A percentile compares a stretch with the other conserved stretches of the same genome.
These are phyloP conservation scores for Rehmannia glutinosa DNA, from an alignment of 257 asterid genomes.

Conservation along the genomic window DNA sequence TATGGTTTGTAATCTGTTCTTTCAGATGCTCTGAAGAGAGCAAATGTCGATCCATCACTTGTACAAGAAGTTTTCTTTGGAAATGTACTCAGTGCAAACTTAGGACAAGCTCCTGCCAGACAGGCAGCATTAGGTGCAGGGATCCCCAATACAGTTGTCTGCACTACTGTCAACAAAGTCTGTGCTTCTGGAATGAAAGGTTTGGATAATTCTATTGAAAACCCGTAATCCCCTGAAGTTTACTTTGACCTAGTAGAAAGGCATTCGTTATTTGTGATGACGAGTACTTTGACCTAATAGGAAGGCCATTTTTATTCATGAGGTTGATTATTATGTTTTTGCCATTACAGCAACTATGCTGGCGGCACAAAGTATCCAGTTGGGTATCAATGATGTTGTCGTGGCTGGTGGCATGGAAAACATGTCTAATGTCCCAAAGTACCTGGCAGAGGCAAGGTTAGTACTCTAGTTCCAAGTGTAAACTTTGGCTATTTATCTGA, in stretches of 20 bases:
- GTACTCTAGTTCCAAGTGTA: constrained; percentile 16
- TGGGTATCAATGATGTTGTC: constrained; percentile 87
- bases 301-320: constrained; percentile 3
- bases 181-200: constrained; percentile 99
- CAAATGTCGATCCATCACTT: constrained; percentile 79
- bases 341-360: constrained; percentile 68
- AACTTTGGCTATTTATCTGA: neutral
- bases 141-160: constrained; percentile 74
- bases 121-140: constrained; percentile 99
- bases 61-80: constrained; percentile 94
- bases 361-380: constrained; percentile 86
- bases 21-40: constrained; percentile 90
- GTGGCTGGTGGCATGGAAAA: constrained; percentile 99
- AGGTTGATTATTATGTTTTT: constrained; percentile 10
- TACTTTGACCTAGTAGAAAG: constrained; percentile 3
- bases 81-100: constrained; percentile 93
- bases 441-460: constrained; percentile 90
- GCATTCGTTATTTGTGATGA: neutral
- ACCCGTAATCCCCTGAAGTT: neutral
- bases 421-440: constrained; percentile 95
- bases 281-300: neutral
- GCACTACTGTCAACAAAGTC: constrained; percentile 93
- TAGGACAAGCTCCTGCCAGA: constrained; percentile 99
- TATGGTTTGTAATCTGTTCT: neutral
- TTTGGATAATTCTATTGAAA: constrained; percentile 16